phyloP scores from a whole-genome alignment of 2,329 filamentous ascomycete species.

The Colletotrichum lindemuthianum region DNA sequence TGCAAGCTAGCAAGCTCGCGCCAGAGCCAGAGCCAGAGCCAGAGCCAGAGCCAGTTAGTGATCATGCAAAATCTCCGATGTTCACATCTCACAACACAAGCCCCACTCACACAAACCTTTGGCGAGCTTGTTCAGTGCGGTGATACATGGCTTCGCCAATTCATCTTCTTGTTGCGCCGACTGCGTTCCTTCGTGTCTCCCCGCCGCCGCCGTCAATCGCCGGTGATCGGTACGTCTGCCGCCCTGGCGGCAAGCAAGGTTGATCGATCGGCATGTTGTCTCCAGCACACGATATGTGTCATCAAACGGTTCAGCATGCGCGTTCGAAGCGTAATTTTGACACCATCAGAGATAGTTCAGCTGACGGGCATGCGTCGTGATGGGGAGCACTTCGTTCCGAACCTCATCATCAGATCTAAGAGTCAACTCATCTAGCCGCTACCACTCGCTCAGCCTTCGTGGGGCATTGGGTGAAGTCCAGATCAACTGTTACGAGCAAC shows the following conservation, averaged over 20 bases:
- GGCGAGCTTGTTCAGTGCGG: not conserved
- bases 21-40: not conserved
- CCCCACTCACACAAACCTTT: slow-evolving; percentile 8
- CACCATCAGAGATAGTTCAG: no score
- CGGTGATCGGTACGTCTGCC: slow-evolving; percentile 5
- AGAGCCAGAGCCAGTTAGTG: slow-evolving; percentile 23
- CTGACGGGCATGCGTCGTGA: no score
- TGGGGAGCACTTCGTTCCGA: no score
- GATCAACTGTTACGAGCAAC: no score
- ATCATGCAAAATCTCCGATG: slow-evolving; percentile 19
- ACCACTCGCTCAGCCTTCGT: no score
- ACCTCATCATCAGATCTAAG: no score
- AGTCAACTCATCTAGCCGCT: no score
- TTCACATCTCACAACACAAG: not conserved
- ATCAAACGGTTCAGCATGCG: no score
- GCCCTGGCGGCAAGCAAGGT: slow-evolving; percentile 2
- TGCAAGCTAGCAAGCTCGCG: slow-evolving; percentile 10
- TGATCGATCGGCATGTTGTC: slow-evolving; percentile 9
- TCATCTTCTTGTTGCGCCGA: slow-evolving; percentile 4
- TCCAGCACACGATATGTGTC: not conserved
- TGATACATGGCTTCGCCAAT: no score
- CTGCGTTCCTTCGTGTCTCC: slow-evolving; percentile 4
- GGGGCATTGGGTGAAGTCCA: no score
- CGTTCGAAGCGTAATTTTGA: no score
- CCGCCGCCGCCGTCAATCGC: not conserved